Conservation (phyloP, 352 stramenopile species). For the Globisporangium canariense region DNA sequence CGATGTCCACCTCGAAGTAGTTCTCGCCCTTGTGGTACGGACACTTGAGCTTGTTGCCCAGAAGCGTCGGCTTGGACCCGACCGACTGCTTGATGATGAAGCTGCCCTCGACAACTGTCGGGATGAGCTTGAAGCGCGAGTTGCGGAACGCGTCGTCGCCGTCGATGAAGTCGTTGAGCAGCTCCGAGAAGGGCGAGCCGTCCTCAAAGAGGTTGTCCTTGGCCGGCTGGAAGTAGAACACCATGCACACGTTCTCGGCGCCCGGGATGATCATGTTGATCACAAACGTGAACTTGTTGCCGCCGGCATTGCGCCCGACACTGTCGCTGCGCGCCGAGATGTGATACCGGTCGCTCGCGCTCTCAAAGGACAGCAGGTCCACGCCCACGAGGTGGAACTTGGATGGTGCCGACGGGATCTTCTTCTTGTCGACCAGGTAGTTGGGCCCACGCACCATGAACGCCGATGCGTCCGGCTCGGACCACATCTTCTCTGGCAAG, state of each 20-base stretch:
- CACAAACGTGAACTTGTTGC: constrained; percentile 83
- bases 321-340: constrained; percentile 65
- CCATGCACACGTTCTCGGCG: constrained; percentile 73
- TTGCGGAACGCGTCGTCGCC: constrained; percentile 95
- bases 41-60: constrained; percentile 96
- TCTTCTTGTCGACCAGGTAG: constrained; percentile 90
- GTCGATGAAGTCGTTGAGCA: constrained; percentile 91
- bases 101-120: constrained; percentile 94
- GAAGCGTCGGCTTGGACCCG: constrained; percentile 93
- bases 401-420: constrained; percentile 60
- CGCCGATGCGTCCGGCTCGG: constrained; percentile 72
- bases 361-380: constrained; percentile 80
- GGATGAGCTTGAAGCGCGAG: constrained; percentile 98
- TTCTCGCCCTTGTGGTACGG: constrained; percentile 84
- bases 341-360: constrained; percentile 67
- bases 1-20: constrained; percentile 96
- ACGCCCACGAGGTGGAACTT: constrained; percentile 83
- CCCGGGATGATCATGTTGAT: constrained; percentile 89
- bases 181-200: constrained; percentile 82
- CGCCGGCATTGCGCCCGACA: constrained; percentile 54
- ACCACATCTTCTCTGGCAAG: constrained; percentile 81
- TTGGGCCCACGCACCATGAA: constrained; percentile 86
- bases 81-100: constrained; percentile 96
- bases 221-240: constrained; percentile 84
- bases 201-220: constrained; percentile 85